Evolutionary conservation across 352 stramenopile species (phyloP), one percentile per base, ranked within the genome.

Genomic region (Phytophthora meadii): DNA sequence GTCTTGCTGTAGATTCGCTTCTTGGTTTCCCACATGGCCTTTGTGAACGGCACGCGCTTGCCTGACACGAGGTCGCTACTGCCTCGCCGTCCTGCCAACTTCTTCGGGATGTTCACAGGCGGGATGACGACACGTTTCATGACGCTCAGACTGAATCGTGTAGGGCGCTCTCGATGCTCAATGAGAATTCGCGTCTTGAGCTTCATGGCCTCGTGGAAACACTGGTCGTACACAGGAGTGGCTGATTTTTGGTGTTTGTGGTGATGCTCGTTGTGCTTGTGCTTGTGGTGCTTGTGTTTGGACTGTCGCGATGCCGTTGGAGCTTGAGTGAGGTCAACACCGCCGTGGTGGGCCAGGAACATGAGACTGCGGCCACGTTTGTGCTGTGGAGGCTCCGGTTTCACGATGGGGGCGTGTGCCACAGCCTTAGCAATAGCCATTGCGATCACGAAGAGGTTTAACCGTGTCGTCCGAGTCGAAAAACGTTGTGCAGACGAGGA

Each of bases 21-120:
- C 54, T 66, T 68, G 28, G 78, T 84, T 53, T 77, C 57, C 77
- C 77, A 88, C 82, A 90, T 91, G 42, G 82, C 70, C 45, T 70
- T 81, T 9, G 79, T 88, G 65, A 88, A 82, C 7, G 82, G 79
- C 54, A 90, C 70, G 37, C 71, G 75, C 68, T 88, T 88, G 47
- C 82, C 82, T 4, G 70, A 76, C 53, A 90, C 82, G 17, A 84
- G 56, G 15, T 74, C 69, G 32, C 62, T 54, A 24, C 48, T 68
- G 2, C 76, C 78, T 48, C 59, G 52, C 32, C 58, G 59, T 25
- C 64, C 61, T 1, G 69, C 68, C 9, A 90, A 53, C 17, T 65
- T 48, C 66, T 70, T 63, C 0, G 82, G 82, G 15, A 89, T 82
- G 46, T 45, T 68, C 19, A 89, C 80, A 1, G 82, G 82, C 9